Conservation (phyloP, 768 basidiomycete genomes). For the Tricholoma bakamatsutake region DNA sequence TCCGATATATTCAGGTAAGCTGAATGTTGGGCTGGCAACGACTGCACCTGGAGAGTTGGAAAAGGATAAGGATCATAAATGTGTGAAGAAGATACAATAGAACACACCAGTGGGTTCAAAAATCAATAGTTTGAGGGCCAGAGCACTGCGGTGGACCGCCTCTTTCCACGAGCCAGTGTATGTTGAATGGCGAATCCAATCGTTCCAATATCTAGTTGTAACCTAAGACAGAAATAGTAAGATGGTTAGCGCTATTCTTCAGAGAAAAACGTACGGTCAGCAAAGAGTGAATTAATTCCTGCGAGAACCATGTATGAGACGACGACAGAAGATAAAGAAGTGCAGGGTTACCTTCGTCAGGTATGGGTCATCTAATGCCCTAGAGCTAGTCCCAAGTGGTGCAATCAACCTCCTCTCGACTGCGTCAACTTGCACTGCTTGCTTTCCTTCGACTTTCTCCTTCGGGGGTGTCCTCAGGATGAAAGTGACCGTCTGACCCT, state of each 20-base stretch:
- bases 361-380: constrained; percentile 58
- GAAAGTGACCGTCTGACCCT: constrained; percentile 91
- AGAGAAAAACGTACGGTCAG: constrained; percentile 39
- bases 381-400: constrained; percentile 31
- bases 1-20: constrained; percentile 87
- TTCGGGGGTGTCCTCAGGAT: constrained; percentile 66
- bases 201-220: constrained; percentile 80
- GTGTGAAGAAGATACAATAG: neutral
- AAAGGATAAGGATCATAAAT: neutral
- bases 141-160: constrained; percentile 84
- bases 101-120: constrained; percentile 78
- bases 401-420: neutral
- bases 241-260: neutral
- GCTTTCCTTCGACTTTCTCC: constrained; percentile 9
- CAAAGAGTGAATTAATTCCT: constrained; percentile 54
- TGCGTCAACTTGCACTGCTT: neutral
- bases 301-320: neutral
- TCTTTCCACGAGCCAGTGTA: constrained; percentile 97
- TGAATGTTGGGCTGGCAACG: constrained; percentile 94
- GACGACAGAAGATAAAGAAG: neutral
- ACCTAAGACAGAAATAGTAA: constrained; percentile 15
- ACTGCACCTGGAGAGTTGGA: constrained; percentile 58
- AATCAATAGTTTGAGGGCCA: constrained; percentile 90
- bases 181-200: constrained; percentile 85
- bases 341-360: constrained; percentile 48